Percentiles rank a stretch among this genome's conserved stretches.
phyloP scores from a whole-genome alignment of 1,139 yeast genomes.

The Pichia sp. region DNA sequence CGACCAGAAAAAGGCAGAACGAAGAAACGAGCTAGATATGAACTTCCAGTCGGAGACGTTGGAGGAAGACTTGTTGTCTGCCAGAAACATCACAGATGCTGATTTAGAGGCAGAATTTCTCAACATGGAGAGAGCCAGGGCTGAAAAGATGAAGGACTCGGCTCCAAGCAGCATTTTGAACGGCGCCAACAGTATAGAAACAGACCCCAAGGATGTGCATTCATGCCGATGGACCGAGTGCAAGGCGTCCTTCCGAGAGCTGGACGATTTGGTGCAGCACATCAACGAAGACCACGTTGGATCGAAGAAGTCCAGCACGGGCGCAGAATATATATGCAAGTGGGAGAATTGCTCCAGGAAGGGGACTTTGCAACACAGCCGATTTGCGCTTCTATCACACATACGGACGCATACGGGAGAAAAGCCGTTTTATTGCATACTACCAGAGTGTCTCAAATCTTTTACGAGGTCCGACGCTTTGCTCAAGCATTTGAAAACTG shows the following conservation, averaged over 20 bases:
- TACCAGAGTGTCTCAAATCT: constrained; percentile 64
- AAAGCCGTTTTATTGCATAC: constrained; percentile 60
- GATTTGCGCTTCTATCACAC: constrained; percentile 59
- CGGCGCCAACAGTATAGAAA: not conserved
- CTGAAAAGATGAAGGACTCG: not conserved
- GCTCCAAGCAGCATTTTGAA: not conserved
- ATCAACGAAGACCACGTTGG: constrained; percentile 35
- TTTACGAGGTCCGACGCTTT: constrained; percentile 60
- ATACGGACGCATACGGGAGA: constrained; percentile 65
- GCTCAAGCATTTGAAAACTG: constrained; percentile 59
- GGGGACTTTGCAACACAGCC: constrained; percentile 53
- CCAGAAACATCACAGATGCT: constrained; percentile 11
- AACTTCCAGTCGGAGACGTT: constrained; percentile 4
- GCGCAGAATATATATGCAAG: constrained; percentile 46
- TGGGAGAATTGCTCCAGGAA: constrained; percentile 59
- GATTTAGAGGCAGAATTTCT: constrained; percentile 15
- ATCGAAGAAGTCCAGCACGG: constrained; percentile 20
- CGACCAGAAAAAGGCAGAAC: not conserved
- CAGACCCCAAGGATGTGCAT: constrained; percentile 8
- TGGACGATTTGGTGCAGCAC: constrained; percentile 37
- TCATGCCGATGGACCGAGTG: constrained; percentile 39
- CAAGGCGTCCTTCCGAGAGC: constrained; percentile 26
- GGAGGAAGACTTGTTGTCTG: constrained; percentile 6
- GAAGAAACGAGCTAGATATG: not conserved
- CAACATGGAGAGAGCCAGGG: constrained; percentile 10